Percentiles rank a stretch among this genome's conserved stretches.
These are phyloP conservation scores for Athelia psychrophila DNA, from an alignment of 1,284 basidiomycete species.

Conservation along the genomic window DNA sequence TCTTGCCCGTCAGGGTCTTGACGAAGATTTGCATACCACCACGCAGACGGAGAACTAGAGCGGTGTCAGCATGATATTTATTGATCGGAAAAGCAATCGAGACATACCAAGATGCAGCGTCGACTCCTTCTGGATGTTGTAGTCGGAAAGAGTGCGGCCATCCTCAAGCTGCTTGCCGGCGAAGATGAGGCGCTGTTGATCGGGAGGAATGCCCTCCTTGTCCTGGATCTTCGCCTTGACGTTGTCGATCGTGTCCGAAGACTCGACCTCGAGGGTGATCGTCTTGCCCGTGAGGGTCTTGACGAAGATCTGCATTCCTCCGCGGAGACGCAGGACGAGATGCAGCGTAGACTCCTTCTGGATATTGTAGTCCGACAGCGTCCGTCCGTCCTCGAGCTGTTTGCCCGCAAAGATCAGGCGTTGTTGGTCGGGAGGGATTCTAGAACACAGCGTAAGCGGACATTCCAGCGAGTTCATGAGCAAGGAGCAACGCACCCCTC, in stretches of 20 bases:
- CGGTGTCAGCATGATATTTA: conserved; percentile 40
- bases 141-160: conserved; percentile 78
- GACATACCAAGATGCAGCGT: conserved; percentile 67
- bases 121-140: conserved; percentile 78
- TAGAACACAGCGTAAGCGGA: conserved; percentile 20
- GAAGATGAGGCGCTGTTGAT: conserved; percentile 79
- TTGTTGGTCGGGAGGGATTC: conserved; percentile 81
- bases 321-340: conserved; percentile 34
- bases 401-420: conserved; percentile 76
- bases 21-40: conserved; percentile 92
- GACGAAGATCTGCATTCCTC: conserved; percentile 80
- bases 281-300: conserved; percentile 88
- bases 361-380: conserved; percentile 73
- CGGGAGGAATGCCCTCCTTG: conserved; percentile 59
- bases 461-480: not conserved
- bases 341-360: conserved; percentile 56
- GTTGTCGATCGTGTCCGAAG: conserved; percentile 87
- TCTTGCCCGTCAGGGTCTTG: conserved; percentile 90
- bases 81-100: conserved; percentile 19
- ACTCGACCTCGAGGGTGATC: conserved; percentile 89
- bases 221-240: conserved; percentile 80
- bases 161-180: conserved; percentile 88
- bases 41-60: conserved; percentile 82
- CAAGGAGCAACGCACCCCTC: conserved; percentile 47
- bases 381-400: conserved; percentile 73